Base-by-base conservation (phyloP, 441 rosid genomes). In the Metrosideros polymorpha region DNA sequence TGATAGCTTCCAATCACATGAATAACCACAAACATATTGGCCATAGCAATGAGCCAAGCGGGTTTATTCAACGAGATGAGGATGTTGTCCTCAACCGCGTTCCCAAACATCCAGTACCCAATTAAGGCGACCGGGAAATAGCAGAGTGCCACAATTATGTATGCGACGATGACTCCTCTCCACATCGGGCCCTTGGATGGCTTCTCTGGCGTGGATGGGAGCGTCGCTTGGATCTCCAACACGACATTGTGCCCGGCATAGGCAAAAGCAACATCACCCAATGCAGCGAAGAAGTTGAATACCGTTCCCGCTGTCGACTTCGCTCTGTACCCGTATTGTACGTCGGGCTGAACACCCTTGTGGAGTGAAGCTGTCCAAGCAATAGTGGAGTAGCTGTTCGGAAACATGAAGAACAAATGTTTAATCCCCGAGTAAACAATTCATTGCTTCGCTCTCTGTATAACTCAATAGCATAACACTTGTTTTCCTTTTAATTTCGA, bases 1-100 rank as follows among this genome's bases (percentile, higher is more conserved):
- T 95, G 98, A 90, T 94, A 95, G 90, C 98, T 93, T 83, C 98
- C 98, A 42, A 96, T 95, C 59, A 96, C 96, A 87, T 95, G 98
- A 57, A 96, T 75, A 61, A 95, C 98, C 51, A 96, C 98, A 51
- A 96, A 95, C 85, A 95, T 59, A 88, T 96, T 96, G 39, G 98
- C 98, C 87, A 88, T 86, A 35, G 90, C 96, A 83, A 94, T 95
- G 83, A 94, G 93, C 98, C 97, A 95, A 4, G 63, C 88, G 22
- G 97, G 98, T 84, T 93, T 95, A 85, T 92, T 61, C 57, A 95
- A 84, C 27, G 97, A 89, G 84, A 91, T 84, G 54, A 95, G 94
- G 87, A 95, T 93, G 92, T 94, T 92, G 87, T 94, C 98, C 1
- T 85, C 53, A 8, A 95, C 93, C 4, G 87, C 4, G 87, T 95